Evolutionary conservation across 108 stramenopile species (phyloP).

Genomic region (Parietichytrium sp.): DNA sequence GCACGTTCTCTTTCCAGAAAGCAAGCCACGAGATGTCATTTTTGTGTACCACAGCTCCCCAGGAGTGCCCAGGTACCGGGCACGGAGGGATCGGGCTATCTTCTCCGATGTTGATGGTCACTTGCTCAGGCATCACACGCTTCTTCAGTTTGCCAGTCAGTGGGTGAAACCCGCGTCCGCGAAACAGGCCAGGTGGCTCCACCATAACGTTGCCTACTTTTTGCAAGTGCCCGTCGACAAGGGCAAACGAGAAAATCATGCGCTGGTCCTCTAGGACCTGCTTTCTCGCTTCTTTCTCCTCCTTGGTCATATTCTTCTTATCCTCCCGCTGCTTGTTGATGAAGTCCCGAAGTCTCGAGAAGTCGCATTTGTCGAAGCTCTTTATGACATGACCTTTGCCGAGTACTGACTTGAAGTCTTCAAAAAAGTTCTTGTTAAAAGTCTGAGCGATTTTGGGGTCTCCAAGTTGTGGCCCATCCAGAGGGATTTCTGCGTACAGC

Average conservation of each 20-base stretch:
- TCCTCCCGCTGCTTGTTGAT: constrained; percentile 65
- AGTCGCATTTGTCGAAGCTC: constrained; percentile 89
- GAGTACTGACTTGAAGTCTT: constrained; percentile 76
- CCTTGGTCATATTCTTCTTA: constrained; percentile 86
- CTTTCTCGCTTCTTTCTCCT: constrained; percentile 84
- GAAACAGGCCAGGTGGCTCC: constrained; percentile 96
- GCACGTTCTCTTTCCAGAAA: constrained; percentile 96
- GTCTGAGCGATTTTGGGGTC: constrained; percentile 83
- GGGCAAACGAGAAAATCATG: constrained; percentile 77
- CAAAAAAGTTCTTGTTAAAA: constrained; percentile 93
- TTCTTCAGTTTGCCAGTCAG: constrained; percentile 96
- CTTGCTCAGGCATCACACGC: constrained; percentile 83
- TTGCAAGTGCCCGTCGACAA: constrained; percentile 96
- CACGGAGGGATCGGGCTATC: constrained; percentile 83
- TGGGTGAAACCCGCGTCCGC: constrained; percentile 97
- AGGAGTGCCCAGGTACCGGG: constrained; percentile 87
- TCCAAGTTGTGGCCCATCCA: constrained; percentile 88
- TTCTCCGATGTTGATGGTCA: constrained; percentile 76
- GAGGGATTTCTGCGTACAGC: constrained; percentile 90
- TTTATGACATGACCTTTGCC: constrained; percentile 78
- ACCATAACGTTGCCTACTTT: constrained; percentile 74
- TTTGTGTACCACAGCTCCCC: constrained; percentile 91
- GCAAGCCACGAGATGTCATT: constrained; percentile 95
- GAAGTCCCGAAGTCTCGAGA: constrained; percentile 81
- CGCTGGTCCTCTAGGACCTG: constrained; percentile 73